These are phyloP conservation scores for Urtica urens DNA, from an alignment of 306 rosid genomes.

Conservation along the genomic window DNA sequence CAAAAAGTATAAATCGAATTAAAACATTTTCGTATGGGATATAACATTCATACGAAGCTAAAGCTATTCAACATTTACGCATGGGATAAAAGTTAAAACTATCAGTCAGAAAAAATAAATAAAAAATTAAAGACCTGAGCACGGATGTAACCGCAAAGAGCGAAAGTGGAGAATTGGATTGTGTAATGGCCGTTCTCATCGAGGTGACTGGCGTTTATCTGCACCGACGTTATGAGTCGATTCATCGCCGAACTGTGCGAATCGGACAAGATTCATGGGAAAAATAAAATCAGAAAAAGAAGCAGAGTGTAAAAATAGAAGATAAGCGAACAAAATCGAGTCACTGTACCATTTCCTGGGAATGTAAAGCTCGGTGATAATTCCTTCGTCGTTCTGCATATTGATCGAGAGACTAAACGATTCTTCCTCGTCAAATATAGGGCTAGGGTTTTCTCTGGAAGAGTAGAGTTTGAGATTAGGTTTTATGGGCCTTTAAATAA, in stretches of 20 bases:
- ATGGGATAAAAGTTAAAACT: no score
- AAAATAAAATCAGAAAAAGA: not conserved
- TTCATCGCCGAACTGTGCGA: slow-evolving; percentile 77
- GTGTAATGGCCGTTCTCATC: slow-evolving; percentile 67
- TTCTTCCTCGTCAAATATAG: no score
- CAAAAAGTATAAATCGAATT: no score
- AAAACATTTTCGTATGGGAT: no score
- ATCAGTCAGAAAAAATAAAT: no score
- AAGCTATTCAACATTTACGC: no score
- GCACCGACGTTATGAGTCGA: slow-evolving; percentile 60
- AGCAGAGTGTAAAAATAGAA: not conserved
- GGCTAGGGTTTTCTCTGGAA: no score
- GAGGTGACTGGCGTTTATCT: slow-evolving; percentile 61
- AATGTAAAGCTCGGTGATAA: slow-evolving; percentile 37
- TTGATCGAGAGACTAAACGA: slow-evolving; percentile 9
- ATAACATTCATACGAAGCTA: no score
- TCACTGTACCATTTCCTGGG: slow-evolving; percentile 37
- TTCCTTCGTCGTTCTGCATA: slow-evolving; percentile 45
- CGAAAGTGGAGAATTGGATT: slow-evolving; percentile 54
- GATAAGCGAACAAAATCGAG: not conserved
- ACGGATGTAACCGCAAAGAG: slow-evolving; percentile 67
- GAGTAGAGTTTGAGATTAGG: no score
- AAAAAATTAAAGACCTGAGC: slow-evolving; percentile 66
- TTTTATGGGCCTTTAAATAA: no score
- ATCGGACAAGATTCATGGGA: no score